Conservation (phyloP, 306 rosid species). For the Arachis stenosperma region DNA sequence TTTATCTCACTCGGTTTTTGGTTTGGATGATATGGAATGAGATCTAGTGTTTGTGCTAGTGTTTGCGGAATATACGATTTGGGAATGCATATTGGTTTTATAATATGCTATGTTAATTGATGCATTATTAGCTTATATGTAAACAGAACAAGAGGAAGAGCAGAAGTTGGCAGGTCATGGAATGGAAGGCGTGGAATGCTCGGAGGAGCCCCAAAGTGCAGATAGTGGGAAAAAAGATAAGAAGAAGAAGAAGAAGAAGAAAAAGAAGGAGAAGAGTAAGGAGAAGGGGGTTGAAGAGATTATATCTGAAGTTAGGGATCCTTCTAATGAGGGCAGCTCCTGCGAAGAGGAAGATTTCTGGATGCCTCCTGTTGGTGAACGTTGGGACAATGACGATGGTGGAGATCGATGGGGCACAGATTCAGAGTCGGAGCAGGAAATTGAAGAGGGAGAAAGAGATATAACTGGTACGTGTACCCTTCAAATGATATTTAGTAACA, state of each 20-base stretch:
- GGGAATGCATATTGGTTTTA: background rate
- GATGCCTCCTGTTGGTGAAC: slow-evolving; percentile 85
- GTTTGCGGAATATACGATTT: background rate
- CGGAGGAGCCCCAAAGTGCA: slow-evolving; percentile 42
- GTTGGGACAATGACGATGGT: slow-evolving; percentile 89
- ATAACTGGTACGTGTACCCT: slow-evolving; percentile 50
- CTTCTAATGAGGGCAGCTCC: slow-evolving; percentile 52
- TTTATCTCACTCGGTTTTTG: background rate
- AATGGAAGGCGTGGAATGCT: slow-evolving; percentile 48
- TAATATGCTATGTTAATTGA: slow-evolving; percentile 13
- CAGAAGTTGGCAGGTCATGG: slow-evolving; percentile 47
- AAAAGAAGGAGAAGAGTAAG: slow-evolving; percentile 41
- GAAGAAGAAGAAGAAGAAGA: slow-evolving; percentile 42
- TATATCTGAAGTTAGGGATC: slow-evolving; percentile 51
- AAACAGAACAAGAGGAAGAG: slow-evolving; percentile 72
- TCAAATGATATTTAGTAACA: slow-evolving; percentile 31
- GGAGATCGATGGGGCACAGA: slow-evolving; percentile 81
- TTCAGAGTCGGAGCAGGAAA: slow-evolving; percentile 62
- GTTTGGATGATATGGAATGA: background rate
- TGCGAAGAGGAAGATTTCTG: slow-evolving; percentile 75
- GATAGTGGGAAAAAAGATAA: slow-evolving; percentile 46
- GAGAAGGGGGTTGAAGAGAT: slow-evolving; percentile 52
- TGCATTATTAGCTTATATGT: slow-evolving; percentile 11
- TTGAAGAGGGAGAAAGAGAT: slow-evolving; percentile 52
- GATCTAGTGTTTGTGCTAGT: slow-evolving; percentile 14